Evolutionary conservation across 2,329 filamentous ascomycete genomes (phyloP), one percentile per base, ranked within the genome.

Genomic region (Graphilbum fragrans): DNA sequence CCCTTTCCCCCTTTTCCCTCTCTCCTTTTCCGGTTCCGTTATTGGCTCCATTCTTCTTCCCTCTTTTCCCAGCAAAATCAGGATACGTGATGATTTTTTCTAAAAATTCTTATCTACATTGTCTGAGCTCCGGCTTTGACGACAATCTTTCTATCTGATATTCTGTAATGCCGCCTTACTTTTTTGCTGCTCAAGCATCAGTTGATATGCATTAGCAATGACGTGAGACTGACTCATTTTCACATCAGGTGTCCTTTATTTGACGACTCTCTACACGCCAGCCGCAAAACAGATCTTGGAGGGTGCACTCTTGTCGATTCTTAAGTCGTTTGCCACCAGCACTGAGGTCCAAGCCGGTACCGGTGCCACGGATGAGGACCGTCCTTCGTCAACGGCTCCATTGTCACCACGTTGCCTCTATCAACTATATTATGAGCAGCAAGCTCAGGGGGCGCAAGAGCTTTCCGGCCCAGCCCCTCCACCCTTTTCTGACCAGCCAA

Each of bases 81-180:
- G 16, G n/a, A n/a, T n/a, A n/a, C 70, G 82, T 87, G 90, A 95
- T 96, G 88, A 94, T 71, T 63, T 64, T 74, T 65, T 62, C 64
- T 69, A 70, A 63, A 73, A 93, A 92, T 86, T 88, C 88, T 96
- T 96, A 96, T 95, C 90, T 95, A 96, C 90, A 95, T 96, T 96
- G 87, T 84, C 90, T 88, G 90, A 94, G 82, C 66, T 40, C 45
- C 67, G 62, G 66, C 66, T 55, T 82, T 94, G 88, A 93, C 79
- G 87, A 92, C 73, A 73, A 70, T 60, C 63, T 55, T 38, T 37
- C 50, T 49, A 18, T 42, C 25, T 47, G 34, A 39, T 35, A 43
- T 35, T 42, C 42, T 48, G 67, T 52, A 12, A n/a, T 22, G 18
- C 21, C 37, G 34, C 32, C 25, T 27, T 35, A 33, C 47, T 53